Base-by-base conservation (phyloP, 2,329 filamentous ascomycete genomes). In the Microsporum audouinii region DNA sequence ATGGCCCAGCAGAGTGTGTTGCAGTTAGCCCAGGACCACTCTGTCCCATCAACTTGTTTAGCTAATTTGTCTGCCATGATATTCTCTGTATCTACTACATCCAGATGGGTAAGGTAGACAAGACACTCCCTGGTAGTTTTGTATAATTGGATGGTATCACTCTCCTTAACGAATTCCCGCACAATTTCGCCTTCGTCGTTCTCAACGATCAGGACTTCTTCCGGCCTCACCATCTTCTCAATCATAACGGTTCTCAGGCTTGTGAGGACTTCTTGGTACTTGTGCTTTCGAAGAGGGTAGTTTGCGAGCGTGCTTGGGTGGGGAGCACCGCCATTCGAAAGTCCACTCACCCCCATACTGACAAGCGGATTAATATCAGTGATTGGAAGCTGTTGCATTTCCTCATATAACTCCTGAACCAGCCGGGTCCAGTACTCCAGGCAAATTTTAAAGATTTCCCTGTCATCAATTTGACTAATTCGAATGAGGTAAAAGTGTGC, bases 1-100 rank as follows among this genome's bases (percentile, higher is more conserved):
- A 99, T 99, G 34, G 94, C 94, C 94, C 94, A 99, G 80, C 94
- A 99, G 57, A 99, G 84, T 4, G 95, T 96, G 77, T 99, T 99
- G 84, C 94, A 99, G 78, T 99, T 99, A 65, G 91, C 89, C 94
- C 94, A 99, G 5, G 95, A 99, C 94, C 94, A 99, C 76, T 99
- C 95, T 1, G 84, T 82, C 27, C 91, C 91, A 72, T 99, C 94
- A 10, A 99, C 94, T 76, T 99, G 94, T 67, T 91, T 88, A 36
- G 91, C 87, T 59, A 99, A 81, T 78, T 99, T 99, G 72, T 99
- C 95, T 3, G 94, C 96, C 95, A 99, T 99, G 78, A 99, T 99
- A 65, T 88, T 88, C 76, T 99, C 94, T 0, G 92, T 99, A 71
- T 99, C 94, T 64, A 95, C 87, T 45, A 99, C 95, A 70, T 99